Evolutionary conservation across 768 basidiomycete species (phyloP).

Genomic region (Roridomyces roridus): DNA sequence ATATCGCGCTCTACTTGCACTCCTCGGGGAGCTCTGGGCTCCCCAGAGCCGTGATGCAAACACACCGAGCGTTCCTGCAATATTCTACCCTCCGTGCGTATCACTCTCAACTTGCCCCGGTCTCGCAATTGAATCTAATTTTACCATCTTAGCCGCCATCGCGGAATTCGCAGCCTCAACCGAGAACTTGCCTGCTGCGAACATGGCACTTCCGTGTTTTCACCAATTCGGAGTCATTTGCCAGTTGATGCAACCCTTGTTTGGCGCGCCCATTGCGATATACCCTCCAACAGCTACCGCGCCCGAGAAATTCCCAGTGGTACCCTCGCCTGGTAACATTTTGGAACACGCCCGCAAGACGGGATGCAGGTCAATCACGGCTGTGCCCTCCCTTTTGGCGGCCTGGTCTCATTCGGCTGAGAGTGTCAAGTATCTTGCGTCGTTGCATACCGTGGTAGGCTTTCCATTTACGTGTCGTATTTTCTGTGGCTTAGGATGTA

Average conservation of each 20-base stretch:
- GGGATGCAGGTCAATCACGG: constrained; percentile 28
- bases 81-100: constrained; percentile 43
- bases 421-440: too few species aligned
- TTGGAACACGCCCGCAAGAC: constrained; percentile 31
- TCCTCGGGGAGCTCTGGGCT: constrained; percentile 58
- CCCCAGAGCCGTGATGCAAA: constrained; percentile 48
- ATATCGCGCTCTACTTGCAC: constrained; percentile 45
- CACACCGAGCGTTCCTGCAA: constrained; percentile 34
- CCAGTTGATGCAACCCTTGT: constrained; percentile 34
- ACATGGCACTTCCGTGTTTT: constrained; percentile 40
- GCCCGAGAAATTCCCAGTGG: constrained; percentile 32
- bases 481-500: constrained; percentile 13
- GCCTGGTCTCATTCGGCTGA: constrained; percentile 36
- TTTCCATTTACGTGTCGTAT: neutral
- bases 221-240: constrained; percentile 34
- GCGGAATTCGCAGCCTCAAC: constrained; percentile 24
- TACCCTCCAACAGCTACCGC: constrained; percentile 34
- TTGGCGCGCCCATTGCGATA: constrained; percentile 25
- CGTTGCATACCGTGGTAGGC: constrained; percentile 39
- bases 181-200: constrained; percentile 9
- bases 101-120: neutral
- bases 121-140: too few species aligned
- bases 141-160: constrained; percentile 13
- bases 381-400: constrained; percentile 37
- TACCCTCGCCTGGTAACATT: constrained; percentile 43